phyloP scores from a whole-genome alignment of 768 basidiomycete genomes.

The Lentinula detonsa region DNA sequence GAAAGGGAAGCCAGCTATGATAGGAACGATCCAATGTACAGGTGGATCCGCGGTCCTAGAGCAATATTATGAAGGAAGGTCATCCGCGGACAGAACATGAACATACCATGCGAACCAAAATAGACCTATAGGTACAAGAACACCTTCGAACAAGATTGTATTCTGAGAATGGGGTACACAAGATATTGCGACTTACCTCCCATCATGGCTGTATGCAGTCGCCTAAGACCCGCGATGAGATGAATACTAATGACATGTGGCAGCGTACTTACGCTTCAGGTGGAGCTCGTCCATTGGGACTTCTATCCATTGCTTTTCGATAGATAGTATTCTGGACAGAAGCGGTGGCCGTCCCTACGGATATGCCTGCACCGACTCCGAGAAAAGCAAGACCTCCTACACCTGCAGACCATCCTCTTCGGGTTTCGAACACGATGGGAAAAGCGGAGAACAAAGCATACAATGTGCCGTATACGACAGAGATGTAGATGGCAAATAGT shows the following conservation, averaged over 20 bases:
- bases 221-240: slow-evolving; percentile 21
- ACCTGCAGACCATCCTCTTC: slow-evolving; percentile 29
- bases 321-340: slow-evolving; percentile 52
- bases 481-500: slow-evolving; percentile 50
- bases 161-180: neutral
- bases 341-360: slow-evolving; percentile 42
- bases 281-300: slow-evolving; percentile 41
- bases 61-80: neutral
- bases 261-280: slow-evolving; percentile 49
- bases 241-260: neutral
- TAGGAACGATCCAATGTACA: slow-evolving; percentile 62
- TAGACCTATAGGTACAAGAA: slow-evolving; percentile 29
- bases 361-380: slow-evolving; percentile 55
- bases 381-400: slow-evolving; percentile 58
- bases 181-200: slow-evolving; percentile 30
- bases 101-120: slow-evolving; percentile 52
- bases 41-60: slow-evolving; percentile 43
- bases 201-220: slow-evolving; percentile 53
- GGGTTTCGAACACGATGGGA: slow-evolving; percentile 20
- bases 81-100: neutral
- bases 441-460: slow-evolving; percentile 63
- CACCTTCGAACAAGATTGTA: slow-evolving; percentile 15
- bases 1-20: slow-evolving; percentile 63
- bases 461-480: slow-evolving; percentile 55
- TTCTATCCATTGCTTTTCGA: slow-evolving; percentile 39